phyloP scores from a whole-genome alignment of 2,329 filamentous ascomycete species.

The Simplicillium sp. region DNA sequence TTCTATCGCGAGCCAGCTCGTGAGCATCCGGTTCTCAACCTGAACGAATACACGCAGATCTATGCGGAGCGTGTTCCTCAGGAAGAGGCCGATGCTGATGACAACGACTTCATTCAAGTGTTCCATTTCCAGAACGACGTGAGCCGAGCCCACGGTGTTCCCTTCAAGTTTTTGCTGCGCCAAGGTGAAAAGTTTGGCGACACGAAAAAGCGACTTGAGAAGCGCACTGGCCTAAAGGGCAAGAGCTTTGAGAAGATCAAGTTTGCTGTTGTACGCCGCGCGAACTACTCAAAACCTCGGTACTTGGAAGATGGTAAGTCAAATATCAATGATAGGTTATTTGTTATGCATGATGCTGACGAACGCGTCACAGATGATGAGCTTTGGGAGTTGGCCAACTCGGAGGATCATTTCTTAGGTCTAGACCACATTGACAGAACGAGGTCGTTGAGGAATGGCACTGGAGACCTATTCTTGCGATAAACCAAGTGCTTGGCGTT shows the following conservation, averaged over 20 bases:
- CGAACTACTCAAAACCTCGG: constrained; percentile 64
- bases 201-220: constrained; percentile 89
- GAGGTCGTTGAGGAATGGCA: constrained; percentile 47
- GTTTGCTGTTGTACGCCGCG: constrained; percentile 71
- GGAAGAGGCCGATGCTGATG: constrained; percentile 52
- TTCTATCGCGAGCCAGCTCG: constrained; percentile 68
- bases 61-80: constrained; percentile 75
- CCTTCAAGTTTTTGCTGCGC: constrained; percentile 82
- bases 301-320: constrained; percentile 80
- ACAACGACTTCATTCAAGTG: constrained; percentile 58
- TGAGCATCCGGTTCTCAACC: constrained; percentile 64
- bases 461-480: constrained; percentile 52
- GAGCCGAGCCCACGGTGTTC: constrained; percentile 73
- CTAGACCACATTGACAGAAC: constrained; percentile 58
- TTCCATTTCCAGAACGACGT: constrained; percentile 93
- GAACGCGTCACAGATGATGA: constrained; percentile 39
- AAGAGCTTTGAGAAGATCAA: constrained; percentile 99
- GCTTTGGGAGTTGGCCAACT: constrained; percentile 40
- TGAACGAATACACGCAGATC: constrained; percentile 78
- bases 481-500: constrained; percentile 13
- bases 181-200: constrained; percentile 83
- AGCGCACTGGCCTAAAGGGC: constrained; percentile 88
- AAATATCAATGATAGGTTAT: constrained; percentile 4
- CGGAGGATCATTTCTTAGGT: constrained; percentile 53
- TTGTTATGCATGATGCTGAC: constrained; percentile 11